A percentile compares a stretch with the other conserved stretches of the same genome.
Conservation (phyloP, 257 asterid genomes). For the Marsdenia floribunda region DNA sequence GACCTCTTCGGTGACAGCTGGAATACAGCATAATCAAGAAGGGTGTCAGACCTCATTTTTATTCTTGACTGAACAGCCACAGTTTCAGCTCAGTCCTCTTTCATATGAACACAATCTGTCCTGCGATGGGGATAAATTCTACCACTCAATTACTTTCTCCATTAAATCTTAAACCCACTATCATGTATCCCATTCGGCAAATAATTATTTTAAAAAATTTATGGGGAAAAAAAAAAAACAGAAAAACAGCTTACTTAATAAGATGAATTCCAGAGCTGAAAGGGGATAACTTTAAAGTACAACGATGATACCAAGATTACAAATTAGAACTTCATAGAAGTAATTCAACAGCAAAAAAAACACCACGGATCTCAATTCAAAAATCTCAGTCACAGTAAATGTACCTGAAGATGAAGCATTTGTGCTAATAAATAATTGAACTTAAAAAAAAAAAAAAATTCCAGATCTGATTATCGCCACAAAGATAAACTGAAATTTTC, state of each 20-base stretch:
- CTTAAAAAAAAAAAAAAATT: constrained; percentile 13
- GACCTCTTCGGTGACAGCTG: constrained; percentile 84
- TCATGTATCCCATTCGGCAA: constrained; percentile 7
- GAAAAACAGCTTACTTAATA: neutral
- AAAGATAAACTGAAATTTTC: constrained; percentile 7
- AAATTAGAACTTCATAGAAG: neutral
- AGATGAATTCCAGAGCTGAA: neutral
- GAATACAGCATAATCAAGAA: constrained; percentile 82
- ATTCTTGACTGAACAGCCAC: constrained; percentile 21
- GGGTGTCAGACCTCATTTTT: constrained; percentile 58
- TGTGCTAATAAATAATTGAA: neutral
- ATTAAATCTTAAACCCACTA: constrained; percentile 9
- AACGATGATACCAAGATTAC: neutral
- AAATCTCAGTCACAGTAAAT: constrained; percentile 9
- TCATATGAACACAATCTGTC: constrained; percentile 28
- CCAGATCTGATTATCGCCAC: constrained; percentile 50
- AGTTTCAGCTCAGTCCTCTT: constrained; percentile 19
- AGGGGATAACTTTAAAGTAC: neutral
- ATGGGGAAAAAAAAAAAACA: no score
- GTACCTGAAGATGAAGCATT: neutral
- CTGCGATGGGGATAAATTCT: constrained; percentile 10
- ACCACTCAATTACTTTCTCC: constrained; percentile 25
- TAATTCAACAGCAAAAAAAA: neutral
- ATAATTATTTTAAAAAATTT: neutral
- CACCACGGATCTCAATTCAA: constrained; percentile 18